phyloP scores from a whole-genome alignment of 1,284 basidiomycete species.

The Phlebopus sp. region DNA sequence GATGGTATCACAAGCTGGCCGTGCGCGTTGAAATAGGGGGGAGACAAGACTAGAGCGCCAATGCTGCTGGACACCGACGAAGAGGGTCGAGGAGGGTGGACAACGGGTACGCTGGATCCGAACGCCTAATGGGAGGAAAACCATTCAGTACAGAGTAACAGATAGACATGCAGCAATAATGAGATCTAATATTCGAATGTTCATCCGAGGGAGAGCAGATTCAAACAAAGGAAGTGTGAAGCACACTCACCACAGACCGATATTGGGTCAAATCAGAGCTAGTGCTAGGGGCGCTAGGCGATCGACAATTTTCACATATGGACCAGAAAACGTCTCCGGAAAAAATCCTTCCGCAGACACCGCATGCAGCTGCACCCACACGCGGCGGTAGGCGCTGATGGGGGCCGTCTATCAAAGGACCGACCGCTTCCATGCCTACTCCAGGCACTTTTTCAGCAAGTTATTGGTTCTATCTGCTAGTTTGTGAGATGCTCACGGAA shows the following conservation, averaged over 20 bases:
- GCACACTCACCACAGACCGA: neutral
- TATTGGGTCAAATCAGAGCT: neutral
- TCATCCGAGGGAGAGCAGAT: neutral
- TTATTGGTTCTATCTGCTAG: neutral
- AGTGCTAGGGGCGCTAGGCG: neutral
- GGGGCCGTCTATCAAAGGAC: neutral
- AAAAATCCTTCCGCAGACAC: neutral
- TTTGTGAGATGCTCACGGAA: neutral
- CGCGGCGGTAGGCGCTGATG: neutral
- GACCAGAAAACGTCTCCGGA: neutral
- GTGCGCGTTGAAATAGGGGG: neutral
- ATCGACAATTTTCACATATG: slow-evolving; percentile 3
- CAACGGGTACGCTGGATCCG: neutral
- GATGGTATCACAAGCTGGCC: neutral
- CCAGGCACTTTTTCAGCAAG: neutral
- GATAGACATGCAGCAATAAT: too few relatives aligned
- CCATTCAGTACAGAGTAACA: too few relatives aligned
- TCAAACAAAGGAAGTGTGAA: neutral
- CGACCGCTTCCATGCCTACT: neutral
- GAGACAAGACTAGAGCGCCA: neutral
- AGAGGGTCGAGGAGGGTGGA: slow-evolving; percentile 6
- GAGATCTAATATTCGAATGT: neutral
- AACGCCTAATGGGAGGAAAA: neutral
- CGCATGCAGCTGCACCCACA: neutral
- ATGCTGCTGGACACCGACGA: neutral